Evolutionary conservation across 495 filamentous ascomycete genomes (phyloP), one percentile per base, ranked within the genome.

Genomic region (Daldinia vernicosa): DNA sequence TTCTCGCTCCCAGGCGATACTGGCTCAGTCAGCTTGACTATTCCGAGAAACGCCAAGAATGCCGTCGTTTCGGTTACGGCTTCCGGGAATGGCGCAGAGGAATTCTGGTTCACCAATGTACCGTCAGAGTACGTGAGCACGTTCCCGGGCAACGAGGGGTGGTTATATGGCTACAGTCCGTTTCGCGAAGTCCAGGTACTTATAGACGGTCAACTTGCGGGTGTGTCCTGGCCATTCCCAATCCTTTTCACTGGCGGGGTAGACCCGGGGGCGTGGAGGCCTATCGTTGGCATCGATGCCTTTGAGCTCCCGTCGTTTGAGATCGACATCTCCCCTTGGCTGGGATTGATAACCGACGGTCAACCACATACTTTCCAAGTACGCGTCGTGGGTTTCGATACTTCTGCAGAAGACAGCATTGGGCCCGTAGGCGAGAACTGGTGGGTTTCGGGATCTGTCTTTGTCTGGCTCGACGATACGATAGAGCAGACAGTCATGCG

Each of bases 41-140:
- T 92, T 17, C 92, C 92, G 0, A 80, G 79, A 26, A 89, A 90
- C 68, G 81, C 82, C 2, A 86, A 86, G 59, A 88, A 89, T 54
- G 93, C 93, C 5, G 86, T 95, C 9, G 88, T 96, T 35, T 89
- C 90, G 4, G 83, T 97, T 4, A 89, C 89, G 0, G 91, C 92
- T 12, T 92, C 88, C 67, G 94, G 94, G 0, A 93, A 97, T 71
- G 85, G 86, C 0, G 78, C 80, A 0, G 93, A 97, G 74, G 93
- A 97, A 70, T 97, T 97, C 74, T 97, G 94, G 93, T 97, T 91
- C 84, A 88, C 85, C 22, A 96, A 96, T 77, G 91, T 93, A 3
- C 84, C 91, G n/a, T 84, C 84, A 6, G 84, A 84, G 4, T 87
- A 92, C 63, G 82, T 82, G 0, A 68, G 85, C 32, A 89, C 89